Percentiles rank a stretch among this genome's conserved stretches.
phyloP scores from a whole-genome alignment of 768 basidiomycete species.

The Amanita brunnescens region DNA sequence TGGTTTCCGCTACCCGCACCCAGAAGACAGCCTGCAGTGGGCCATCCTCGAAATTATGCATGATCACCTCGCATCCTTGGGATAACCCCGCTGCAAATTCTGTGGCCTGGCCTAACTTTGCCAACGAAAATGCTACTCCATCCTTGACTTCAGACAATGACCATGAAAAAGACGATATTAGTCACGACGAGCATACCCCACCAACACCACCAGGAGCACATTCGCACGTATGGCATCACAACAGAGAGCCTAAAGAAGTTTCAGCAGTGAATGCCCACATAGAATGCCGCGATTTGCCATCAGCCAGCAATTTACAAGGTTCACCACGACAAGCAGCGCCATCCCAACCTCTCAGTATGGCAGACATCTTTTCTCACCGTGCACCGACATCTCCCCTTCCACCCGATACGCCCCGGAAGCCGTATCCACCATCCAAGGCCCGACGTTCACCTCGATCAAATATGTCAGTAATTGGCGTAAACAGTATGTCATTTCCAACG shows the following conservation, averaged over 20 bases:
- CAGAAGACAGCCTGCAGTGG: background rate
- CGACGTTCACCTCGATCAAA: background rate
- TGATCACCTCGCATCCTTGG: background rate
- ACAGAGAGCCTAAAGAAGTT: constrained; percentile 4
- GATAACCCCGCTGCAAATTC: constrained; percentile 7
- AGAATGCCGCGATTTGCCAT: constrained; percentile 8
- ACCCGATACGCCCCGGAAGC: constrained; percentile 42
- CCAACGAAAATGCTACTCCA: constrained; percentile 44
- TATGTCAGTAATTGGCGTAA: background rate
- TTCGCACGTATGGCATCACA: constrained; percentile 5
- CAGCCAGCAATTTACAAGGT: background rate
- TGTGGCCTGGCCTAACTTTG: constrained; percentile 16
- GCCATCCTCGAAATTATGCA: background rate
- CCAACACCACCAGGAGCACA: constrained; percentile 37
- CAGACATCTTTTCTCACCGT: constrained; percentile 46
- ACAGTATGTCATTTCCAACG: background rate
- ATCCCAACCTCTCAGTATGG: constrained; percentile 1
- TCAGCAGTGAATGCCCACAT: constrained; percentile 25
- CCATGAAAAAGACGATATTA: constrained; percentile 37
- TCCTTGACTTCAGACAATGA: constrained; percentile 71
- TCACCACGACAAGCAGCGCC: background rate
- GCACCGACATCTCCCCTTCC: constrained; percentile 61
- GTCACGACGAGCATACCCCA: constrained; percentile 39
- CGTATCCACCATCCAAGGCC: constrained; percentile 36
- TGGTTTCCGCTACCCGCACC: background rate